phyloP scores from a whole-genome alignment of 164 flowering plant species.

The Platanus orientalis region DNA sequence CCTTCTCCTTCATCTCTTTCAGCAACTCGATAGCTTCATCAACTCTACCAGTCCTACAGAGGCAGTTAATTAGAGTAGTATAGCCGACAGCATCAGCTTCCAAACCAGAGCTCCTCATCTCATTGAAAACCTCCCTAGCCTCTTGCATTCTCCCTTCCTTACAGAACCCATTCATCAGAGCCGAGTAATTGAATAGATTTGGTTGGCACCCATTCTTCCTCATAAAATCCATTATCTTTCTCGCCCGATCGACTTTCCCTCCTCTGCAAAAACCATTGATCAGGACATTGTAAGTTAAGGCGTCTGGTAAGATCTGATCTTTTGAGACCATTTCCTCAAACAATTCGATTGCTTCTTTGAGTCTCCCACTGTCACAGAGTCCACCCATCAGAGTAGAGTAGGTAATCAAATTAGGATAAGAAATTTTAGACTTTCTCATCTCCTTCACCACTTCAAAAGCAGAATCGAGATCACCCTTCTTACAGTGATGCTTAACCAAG shows the following conservation, averaged over 20 bases:
- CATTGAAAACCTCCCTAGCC: constrained; percentile 50
- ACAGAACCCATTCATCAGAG: constrained; percentile 75
- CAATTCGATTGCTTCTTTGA: constrained; percentile 69
- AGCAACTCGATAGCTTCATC: constrained; percentile 66
- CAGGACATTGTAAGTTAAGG: constrained; percentile 64
- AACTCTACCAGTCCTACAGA: constrained; percentile 47
- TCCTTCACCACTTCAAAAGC: constrained; percentile 69
- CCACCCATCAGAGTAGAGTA: constrained; percentile 85
- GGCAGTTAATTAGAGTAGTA: constrained; percentile 58
- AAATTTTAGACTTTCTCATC: constrained; percentile 53
- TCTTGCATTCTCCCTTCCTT: constrained; percentile 65
- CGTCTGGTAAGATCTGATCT: constrained; percentile 68
- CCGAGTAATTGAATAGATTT: constrained; percentile 61
- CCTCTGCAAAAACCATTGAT: constrained; percentile 73
- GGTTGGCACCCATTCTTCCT: constrained; percentile 71
- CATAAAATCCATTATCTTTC: constrained; percentile 71
- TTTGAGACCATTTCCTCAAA: constrained; percentile 87
- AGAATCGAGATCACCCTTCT: constrained; percentile 50
- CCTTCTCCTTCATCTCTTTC: constrained; percentile 59
- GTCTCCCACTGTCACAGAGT: constrained; percentile 48
- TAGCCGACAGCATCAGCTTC: constrained; percentile 62
- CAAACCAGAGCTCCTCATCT: constrained; percentile 56
- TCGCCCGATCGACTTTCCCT: constrained; percentile 72
- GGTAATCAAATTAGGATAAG: constrained; percentile 73
- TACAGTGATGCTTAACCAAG: constrained; percentile 79